A percentile compares a stretch with the other conserved stretches of the same genome.
Evolutionary conservation across 495 filamentous ascomycete genomes (phyloP).

Genomic region (Halenospora varia): DNA sequence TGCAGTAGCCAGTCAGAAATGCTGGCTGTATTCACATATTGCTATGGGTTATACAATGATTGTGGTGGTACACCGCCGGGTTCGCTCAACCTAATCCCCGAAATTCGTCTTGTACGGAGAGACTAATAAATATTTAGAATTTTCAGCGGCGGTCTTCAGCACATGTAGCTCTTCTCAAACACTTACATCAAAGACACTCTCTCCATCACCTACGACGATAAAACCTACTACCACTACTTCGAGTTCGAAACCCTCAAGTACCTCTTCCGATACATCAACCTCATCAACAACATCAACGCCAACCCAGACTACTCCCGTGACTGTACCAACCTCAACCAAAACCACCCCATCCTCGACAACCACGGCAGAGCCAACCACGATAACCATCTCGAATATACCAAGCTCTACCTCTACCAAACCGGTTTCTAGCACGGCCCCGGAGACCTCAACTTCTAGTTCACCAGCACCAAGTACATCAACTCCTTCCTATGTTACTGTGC

Average conservation of each 20-base stretch:
- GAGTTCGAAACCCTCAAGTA: neutral
- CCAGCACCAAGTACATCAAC: neutral
- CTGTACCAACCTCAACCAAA: neutral
- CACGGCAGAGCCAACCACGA: neutral
- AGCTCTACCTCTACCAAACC: neutral
- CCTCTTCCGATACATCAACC: neutral
- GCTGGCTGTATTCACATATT: too few species aligned
- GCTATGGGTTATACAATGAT: too few species aligned
- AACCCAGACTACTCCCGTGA: neutral
- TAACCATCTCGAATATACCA: neutral
- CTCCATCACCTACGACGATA: neutral
- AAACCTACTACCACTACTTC: neutral
- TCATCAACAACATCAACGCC: neutral
- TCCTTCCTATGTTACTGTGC: neutral
- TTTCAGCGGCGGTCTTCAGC: too few species aligned
- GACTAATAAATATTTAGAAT: too few species aligned
- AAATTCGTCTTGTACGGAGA: too few species aligned
- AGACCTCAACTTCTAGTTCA: neutral
- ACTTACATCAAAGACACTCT: neutral
- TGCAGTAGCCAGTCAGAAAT: too few species aligned
- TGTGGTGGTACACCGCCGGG: too few species aligned
- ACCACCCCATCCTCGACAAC: neutral
- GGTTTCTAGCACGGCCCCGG: neutral
- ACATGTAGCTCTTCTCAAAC: too few species aligned
- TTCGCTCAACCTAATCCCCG: too few species aligned